These are phyloP conservation scores for Psophocarpus tetragonolobus DNA, from an alignment of 306 rosid genomes.

Conservation along the genomic window DNA sequence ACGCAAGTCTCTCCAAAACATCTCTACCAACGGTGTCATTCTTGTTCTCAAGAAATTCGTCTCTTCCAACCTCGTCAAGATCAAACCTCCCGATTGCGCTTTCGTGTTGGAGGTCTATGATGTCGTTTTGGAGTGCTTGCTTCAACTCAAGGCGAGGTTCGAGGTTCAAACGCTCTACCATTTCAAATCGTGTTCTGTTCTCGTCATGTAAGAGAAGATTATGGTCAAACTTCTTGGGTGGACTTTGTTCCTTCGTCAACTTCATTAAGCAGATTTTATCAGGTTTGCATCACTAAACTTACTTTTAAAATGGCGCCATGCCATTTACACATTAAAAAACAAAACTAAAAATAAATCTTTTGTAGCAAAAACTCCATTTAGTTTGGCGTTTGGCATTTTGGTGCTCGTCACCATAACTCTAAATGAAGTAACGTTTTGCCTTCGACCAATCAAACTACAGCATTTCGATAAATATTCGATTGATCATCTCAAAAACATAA, in stretches of 20 bases:
- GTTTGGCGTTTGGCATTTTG: too few species aligned
- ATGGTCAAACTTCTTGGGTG: constrained; percentile 95
- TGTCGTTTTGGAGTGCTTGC: constrained; percentile 57
- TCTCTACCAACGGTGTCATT: constrained; percentile 35
- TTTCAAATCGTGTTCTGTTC: constrained; percentile 69
- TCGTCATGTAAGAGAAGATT: constrained; percentile 60
- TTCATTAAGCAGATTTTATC: constrained; percentile 50
- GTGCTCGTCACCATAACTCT: too few species aligned
- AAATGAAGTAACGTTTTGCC: too few species aligned
- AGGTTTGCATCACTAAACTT: too few species aligned
- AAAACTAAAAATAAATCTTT: too few species aligned
- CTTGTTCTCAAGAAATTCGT: constrained; percentile 58
- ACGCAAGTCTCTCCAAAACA: constrained; percentile 32
- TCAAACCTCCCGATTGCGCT: constrained; percentile 59
- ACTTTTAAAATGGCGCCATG: too few species aligned
- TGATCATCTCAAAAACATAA: too few species aligned
- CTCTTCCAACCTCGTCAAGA: constrained; percentile 62
- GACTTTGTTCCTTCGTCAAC: constrained; percentile 84
- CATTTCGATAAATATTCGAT: too few species aligned
- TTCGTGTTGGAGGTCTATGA: constrained; percentile 55
- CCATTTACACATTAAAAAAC: too few species aligned
- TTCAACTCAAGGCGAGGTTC: constrained; percentile 79
- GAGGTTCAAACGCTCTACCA: constrained; percentile 77
- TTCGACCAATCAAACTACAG: too few species aligned
- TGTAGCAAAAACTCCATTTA: too few species aligned